Evolutionary conservation across 2,329 filamentous ascomycete genomes (phyloP), one percentile per base, ranked within the genome.

Genomic region (Cladophialophora immunda): DNA sequence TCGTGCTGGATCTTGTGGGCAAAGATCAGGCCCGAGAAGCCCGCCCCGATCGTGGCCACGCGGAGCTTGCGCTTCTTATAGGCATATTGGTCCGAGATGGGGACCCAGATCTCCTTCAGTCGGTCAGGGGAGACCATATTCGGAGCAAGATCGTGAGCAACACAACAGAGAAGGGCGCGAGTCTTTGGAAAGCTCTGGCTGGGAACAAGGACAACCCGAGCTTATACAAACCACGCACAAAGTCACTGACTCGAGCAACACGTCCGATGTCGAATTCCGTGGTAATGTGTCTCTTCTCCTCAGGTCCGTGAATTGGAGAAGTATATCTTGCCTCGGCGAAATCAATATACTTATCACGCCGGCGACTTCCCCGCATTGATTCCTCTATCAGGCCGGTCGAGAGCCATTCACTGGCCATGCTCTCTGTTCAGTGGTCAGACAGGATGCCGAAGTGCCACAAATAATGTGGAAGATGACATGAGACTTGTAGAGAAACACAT

Each of bases 1-100:
- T 77, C 74, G 64, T 80, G 75, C 62, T 80, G 76, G 56, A 81
- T 70, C 67, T 81, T 80, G 67, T 81, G 76, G 2, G 80, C 79
- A 25, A 81, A 70, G 32, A 76, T 75, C 68, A 82, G 73, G 0
- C 78, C 80, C 4, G 76, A 77, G 34, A 70, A 71, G 13, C 74
- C 75, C 3, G 73, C 73, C 6, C 74, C 75, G n/a, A 76, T 71
- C 19, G 73, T 76, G 22, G 57, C 66, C n/a, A 72, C 68, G 17
- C 68, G 55, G 0, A 72, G 47, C 47, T 66, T 71, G 19, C 66
- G 61, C 53, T 58, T 61, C 53, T 68, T 68, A 38, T 69, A 71
- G 27, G 70, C 66, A 25, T 61, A 34, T 58, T 74, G 70, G 30
- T 68, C 62, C 4, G 65, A 55, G 36, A 71, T 25, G 0, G 70